A percentile compares a stretch with the other conserved stretches of the same genome.
Conservation (phyloP, 768 basidiomycete genomes). For the Gymnopilus dilepis region DNA sequence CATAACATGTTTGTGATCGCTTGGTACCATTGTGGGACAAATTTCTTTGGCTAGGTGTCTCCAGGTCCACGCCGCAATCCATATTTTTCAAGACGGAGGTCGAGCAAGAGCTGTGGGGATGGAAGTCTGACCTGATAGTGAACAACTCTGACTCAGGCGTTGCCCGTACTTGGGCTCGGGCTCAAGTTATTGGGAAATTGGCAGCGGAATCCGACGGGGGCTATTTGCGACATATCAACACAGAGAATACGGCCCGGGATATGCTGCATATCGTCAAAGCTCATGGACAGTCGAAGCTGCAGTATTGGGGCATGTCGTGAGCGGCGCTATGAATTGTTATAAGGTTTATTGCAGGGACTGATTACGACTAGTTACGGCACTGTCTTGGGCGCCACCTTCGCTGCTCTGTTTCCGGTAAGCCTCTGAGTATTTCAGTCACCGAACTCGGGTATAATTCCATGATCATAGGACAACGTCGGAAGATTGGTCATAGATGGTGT, state of each 20-base stretch:
- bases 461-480: constrained; percentile 29
- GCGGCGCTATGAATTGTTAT: background rate
- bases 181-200: constrained; percentile 33
- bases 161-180: constrained; percentile 36
- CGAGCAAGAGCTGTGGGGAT: constrained; percentile 32
- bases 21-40: too few relatives aligned
- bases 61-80: constrained; percentile 37
- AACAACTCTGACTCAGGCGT: constrained; percentile 35
- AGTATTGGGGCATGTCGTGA: constrained; percentile 40
- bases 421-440: background rate
- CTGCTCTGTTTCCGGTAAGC: constrained; percentile 40
- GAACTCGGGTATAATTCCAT: background rate
- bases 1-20: too few relatives aligned
- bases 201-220: constrained; percentile 35
- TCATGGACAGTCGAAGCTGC: constrained; percentile 36
- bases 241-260: constrained; percentile 41
- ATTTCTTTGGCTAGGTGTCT: constrained; percentile 32
- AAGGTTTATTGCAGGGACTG: background rate
- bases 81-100: constrained; percentile 40
- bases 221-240: constrained; percentile 37
- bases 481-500: constrained; percentile 47
- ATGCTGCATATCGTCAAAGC: constrained; percentile 42
- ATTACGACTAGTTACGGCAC: constrained; percentile 28
- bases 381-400: constrained; percentile 36
- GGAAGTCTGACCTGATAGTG: constrained; percentile 13